phyloP scores from a whole-genome alignment of 2,329 filamentous ascomycete species.

The Mycosphaerella arachidis region DNA sequence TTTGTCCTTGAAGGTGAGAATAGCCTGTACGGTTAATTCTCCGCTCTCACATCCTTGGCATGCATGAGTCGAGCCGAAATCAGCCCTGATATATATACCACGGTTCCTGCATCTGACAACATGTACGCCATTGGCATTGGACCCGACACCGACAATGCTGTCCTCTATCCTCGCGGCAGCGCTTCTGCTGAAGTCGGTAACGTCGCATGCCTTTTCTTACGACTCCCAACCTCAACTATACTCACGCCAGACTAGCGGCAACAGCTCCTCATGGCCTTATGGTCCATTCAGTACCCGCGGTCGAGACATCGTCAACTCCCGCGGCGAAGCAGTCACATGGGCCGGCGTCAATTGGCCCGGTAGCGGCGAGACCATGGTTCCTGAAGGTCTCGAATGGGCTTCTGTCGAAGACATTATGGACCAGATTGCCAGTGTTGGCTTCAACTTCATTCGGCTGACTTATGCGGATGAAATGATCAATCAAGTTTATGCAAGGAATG shows the following conservation, averaged over 20 bases:
- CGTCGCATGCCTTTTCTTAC: neutral
- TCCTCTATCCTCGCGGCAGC: neutral
- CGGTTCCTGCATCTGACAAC: neutral
- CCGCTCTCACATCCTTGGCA: neutral
- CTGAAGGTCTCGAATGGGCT: conserved; percentile 32
- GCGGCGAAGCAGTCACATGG: conserved; percentile 27
- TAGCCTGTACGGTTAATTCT: neutral
- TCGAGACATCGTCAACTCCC: conserved; percentile 20
- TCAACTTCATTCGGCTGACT: conserved; percentile 36
- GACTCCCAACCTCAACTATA: neutral
- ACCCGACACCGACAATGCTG: neutral
- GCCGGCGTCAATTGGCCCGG: conserved; percentile 35
- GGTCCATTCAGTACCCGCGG: conserved; percentile 35
- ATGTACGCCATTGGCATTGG: neutral
- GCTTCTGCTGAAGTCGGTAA: neutral
- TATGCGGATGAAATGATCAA: conserved; percentile 43
- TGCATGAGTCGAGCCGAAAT: neutral
- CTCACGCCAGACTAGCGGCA: neutral
- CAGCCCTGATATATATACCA: neutral
- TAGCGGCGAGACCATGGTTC: conserved; percentile 32
- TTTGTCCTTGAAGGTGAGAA: neutral
- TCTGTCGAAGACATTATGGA: conserved; percentile 28
- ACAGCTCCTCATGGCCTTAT: conserved; percentile 20
- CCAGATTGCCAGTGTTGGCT: conserved; percentile 31
- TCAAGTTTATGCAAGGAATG: conserved; percentile 39